Conservation (phyloP, 208 protist species). For the Phytomonas sp. region DNA sequence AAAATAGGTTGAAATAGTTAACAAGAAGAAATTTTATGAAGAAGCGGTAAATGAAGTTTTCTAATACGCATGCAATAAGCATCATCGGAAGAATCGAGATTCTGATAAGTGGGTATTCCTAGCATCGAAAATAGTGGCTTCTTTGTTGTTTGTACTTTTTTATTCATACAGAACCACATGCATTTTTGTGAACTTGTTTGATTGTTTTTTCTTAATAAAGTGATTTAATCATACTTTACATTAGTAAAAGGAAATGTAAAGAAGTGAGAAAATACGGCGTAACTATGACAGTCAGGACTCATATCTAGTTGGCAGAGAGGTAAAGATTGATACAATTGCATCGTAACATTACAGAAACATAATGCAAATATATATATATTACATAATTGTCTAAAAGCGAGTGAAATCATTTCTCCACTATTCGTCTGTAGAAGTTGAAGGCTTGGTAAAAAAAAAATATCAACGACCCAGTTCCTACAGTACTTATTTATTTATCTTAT, state of each 20-base stretch:
- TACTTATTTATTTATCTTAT: too few relatives aligned
- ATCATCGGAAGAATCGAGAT: not conserved
- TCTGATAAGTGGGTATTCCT: not conserved
- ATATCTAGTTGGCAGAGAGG: too few relatives aligned
- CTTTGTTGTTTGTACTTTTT: not conserved
- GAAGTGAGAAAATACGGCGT: not conserved
- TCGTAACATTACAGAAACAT: too few relatives aligned
- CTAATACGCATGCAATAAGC: not conserved
- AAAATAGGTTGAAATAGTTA: conserved; percentile 15
- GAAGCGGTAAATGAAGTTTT: conserved; percentile 11
- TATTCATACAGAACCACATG: not conserved
- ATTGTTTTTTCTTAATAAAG: not conserved
- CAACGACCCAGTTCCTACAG: too few relatives aligned
- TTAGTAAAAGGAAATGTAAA: not conserved
- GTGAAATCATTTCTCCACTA: too few relatives aligned
- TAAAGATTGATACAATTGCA: too few relatives aligned
- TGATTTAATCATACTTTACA: not conserved
- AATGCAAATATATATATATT: too few relatives aligned
- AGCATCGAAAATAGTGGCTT: not conserved
- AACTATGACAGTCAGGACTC: not conserved
- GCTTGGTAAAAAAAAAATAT: too few relatives aligned
- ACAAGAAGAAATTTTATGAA: conserved; percentile 6
- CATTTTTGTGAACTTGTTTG: not conserved
- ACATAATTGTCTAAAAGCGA: too few relatives aligned
- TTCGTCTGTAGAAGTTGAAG: too few relatives aligned